Percentiles rank a stretch among this genome's conserved stretches.
These are phyloP conservation scores for Taphrina flavorubra DNA, from an alignment of 1,139 yeast genomes.

Conservation along the genomic window DNA sequence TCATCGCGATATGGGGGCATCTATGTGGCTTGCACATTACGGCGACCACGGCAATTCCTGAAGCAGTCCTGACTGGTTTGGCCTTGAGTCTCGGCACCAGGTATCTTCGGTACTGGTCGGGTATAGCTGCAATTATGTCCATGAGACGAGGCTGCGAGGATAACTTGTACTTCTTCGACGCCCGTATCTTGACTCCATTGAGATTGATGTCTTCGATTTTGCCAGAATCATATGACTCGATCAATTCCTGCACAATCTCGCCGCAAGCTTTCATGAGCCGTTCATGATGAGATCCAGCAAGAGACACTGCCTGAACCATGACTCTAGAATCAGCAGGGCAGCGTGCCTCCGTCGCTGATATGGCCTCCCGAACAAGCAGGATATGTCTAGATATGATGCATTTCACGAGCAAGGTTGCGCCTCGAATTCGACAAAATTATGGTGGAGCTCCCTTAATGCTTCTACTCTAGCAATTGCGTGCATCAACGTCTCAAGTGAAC, in stretches of 20 bases:
- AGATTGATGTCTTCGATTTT: conserved; percentile 68
- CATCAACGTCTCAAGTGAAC: too few species aligned
- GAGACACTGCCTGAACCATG: conserved; percentile 26
- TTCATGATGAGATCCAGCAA: conserved; percentile 26
- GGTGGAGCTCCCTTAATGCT: conserved; percentile 1
- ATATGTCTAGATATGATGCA: too few species aligned
- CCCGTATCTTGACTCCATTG: conserved; percentile 84
- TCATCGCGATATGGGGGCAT: conserved; percentile 98
- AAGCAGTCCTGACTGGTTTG: conserved; percentile 97
- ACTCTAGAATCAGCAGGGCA: too few species aligned
- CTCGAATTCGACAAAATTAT: conserved; percentile 4
- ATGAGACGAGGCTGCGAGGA: conserved; percentile 93
- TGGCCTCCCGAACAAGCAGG: too few species aligned
- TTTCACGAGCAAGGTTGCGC: neutral
- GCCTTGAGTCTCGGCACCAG: conserved; percentile 92
- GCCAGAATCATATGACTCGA: conserved; percentile 43
- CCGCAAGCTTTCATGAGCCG: conserved; percentile 43
- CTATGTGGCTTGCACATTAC: conserved; percentile 99
- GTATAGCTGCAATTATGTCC: conserved; percentile 92
- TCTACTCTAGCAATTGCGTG: neutral
- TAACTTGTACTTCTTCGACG: conserved; percentile 86
- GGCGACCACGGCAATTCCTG: conserved; percentile 96
- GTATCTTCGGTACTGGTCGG: conserved; percentile 92
- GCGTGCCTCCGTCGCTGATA: too few species aligned
- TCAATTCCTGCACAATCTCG: conserved; percentile 43